A percentile compares a stretch with the other conserved stretches of the same genome.
Conservation (phyloP, 139 green algal genomes). For the Zygnema circumcarinatum region DNA sequence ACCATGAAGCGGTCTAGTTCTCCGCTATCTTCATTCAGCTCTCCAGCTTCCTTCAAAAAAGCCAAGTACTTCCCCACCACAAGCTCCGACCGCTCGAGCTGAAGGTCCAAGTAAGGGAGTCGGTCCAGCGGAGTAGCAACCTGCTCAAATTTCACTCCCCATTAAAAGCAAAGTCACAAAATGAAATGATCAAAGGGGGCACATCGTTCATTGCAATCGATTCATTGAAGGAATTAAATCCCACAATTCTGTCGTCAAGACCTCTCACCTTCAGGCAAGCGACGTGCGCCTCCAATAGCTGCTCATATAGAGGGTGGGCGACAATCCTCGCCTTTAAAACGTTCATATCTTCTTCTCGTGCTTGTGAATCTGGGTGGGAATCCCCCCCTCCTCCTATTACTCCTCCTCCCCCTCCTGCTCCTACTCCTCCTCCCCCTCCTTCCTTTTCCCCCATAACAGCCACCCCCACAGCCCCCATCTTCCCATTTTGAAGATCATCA, state of each 20-base stretch:
- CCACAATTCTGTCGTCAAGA: too few species aligned
- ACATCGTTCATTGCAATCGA: too few species aligned
- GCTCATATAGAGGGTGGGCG: slow-evolving; percentile 37
- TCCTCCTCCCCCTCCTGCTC: slow-evolving; percentile 10
- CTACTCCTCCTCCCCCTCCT: background rate
- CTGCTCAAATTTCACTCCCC: background rate
- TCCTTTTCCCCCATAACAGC: too few species aligned
- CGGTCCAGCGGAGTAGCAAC: slow-evolving; percentile 44
- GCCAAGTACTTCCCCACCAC: slow-evolving; percentile 19
- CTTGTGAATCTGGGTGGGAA: background rate
- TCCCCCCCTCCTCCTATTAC: background rate
- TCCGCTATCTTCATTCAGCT: background rate
- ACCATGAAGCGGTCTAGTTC: slow-evolving; percentile 44
- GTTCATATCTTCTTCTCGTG: slow-evolving; percentile 2
- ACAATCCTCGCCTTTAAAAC: slow-evolving; percentile 37
- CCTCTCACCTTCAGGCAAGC: slow-evolving; percentile 35
- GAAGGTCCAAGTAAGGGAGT: slow-evolving; percentile 28
- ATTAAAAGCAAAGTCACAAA: background rate
- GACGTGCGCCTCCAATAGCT: slow-evolving; percentile 37
- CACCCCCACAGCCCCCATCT: too few species aligned
- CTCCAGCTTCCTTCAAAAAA: background rate
- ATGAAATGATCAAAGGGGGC: background rate
- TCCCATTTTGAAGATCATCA: too few species aligned
- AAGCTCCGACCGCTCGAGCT: slow-evolving; percentile 16
- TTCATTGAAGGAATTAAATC: too few species aligned